These are phyloP conservation scores for Solioccasus polychromus DNA, from an alignment of 768 basidiomycete genomes.

Conservation along the genomic window DNA sequence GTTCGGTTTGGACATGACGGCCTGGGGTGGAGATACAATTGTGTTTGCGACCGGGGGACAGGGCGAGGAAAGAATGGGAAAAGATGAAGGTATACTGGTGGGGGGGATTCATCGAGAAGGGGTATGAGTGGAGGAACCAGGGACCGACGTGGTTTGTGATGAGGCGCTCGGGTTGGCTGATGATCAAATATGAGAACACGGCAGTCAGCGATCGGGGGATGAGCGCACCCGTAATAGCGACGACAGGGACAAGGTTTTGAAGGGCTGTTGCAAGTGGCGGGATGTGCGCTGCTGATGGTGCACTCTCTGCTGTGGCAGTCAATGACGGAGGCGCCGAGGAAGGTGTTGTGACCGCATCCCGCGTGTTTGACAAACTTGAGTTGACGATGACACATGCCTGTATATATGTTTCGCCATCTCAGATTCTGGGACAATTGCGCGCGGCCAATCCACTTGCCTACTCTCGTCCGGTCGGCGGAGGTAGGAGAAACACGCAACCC, in stretches of 20 bases:
- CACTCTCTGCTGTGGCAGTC: slow-evolving; percentile 54
- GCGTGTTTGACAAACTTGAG: slow-evolving; percentile 50
- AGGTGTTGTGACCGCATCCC: slow-evolving; percentile 56
- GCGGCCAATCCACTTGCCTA: slow-evolving; percentile 17
- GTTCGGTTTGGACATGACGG: too few species aligned
- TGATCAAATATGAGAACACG: background rate
- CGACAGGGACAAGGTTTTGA: slow-evolving; percentile 44
- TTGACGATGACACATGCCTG: slow-evolving; percentile 61
- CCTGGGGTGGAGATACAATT: too few species aligned
- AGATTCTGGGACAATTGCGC: slow-evolving; percentile 1
- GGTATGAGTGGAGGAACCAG: background rate
- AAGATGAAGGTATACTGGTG: too few species aligned
- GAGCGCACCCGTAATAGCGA: slow-evolving; percentile 51
- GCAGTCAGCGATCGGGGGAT: background rate
- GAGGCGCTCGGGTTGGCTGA: slow-evolving; percentile 54
- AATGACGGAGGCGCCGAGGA: slow-evolving; percentile 39
- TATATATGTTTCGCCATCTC: background rate
- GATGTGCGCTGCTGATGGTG: slow-evolving; percentile 48
- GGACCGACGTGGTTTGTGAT: slow-evolving; percentile 42
- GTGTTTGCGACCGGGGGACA: too few species aligned
- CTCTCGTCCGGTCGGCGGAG: slow-evolving; percentile 47
- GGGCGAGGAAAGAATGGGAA: too few species aligned
- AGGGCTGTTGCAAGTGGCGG: slow-evolving; percentile 38
- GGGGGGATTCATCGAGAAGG: too few species aligned
- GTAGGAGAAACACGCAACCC: slow-evolving; percentile 37